phyloP scores from a whole-genome alignment of 352 stramenopile species.

The Globisporangium middletonii region DNA sequence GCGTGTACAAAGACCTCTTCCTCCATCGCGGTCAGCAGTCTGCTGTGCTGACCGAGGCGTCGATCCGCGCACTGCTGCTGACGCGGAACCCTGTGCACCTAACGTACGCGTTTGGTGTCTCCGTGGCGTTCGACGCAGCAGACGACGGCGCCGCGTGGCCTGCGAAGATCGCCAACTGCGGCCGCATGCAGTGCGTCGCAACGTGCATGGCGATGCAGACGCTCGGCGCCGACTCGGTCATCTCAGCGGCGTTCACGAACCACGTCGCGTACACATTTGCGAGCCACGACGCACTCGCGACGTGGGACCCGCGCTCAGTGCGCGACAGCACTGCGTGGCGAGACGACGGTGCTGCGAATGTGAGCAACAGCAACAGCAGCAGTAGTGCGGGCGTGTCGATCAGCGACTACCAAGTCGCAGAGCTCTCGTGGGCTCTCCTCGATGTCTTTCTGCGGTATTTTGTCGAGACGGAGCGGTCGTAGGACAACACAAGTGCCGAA shows the following conservation, averaged over 20 bases:
- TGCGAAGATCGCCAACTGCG: conserved; percentile 38
- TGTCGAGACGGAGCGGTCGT: conserved; percentile 1
- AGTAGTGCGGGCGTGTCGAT: not conserved
- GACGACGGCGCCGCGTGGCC: conserved; percentile 25
- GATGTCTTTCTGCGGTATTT: conserved; percentile 18
- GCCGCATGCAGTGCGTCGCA: conserved; percentile 34
- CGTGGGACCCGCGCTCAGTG: conserved; percentile 21
- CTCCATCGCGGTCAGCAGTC: conserved; percentile 28
- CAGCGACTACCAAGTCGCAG: conserved; percentile 7
- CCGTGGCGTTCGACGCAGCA: conserved; percentile 24
- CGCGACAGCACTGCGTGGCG: not conserved
- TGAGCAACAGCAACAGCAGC: not conserved
- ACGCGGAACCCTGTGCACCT: conserved; percentile 30
- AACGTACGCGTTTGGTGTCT: conserved; percentile 37
- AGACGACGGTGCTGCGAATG: not conserved
- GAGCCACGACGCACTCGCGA: conserved; percentile 26
- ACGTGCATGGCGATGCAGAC: conserved; percentile 59
- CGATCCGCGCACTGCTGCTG: conserved; percentile 37
- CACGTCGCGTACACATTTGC: conserved; percentile 34
- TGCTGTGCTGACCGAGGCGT: conserved; percentile 33
- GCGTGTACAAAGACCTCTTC: conserved; percentile 58
- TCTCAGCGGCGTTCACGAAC: conserved; percentile 48
- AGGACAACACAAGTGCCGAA: too few relatives aligned
- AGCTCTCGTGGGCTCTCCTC: conserved; percentile 10
- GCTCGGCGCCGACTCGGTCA: conserved; percentile 25